Conservation (phyloP, 148 eudicot genomes). For the Chenopodium quinoa region DNA sequence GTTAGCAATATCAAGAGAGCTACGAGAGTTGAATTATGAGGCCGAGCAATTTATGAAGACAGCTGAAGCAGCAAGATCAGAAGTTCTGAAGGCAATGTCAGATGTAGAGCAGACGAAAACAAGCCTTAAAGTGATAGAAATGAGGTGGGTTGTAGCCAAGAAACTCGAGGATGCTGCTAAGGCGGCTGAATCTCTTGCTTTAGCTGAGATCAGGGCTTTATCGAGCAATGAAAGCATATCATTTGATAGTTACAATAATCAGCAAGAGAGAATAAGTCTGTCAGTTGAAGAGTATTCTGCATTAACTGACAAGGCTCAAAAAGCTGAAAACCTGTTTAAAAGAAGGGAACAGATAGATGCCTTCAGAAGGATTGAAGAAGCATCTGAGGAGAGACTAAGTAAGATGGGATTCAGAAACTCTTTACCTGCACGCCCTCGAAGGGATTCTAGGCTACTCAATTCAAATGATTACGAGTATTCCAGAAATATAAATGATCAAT, state of each 20-base stretch:
- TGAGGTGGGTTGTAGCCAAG: slow-evolving; percentile 77
- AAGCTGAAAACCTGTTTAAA: slow-evolving; percentile 45
- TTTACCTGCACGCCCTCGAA: slow-evolving; percentile 31
- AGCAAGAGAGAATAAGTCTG: slow-evolving; percentile 52
- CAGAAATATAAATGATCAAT: slow-evolving; percentile 20
- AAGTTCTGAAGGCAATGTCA: slow-evolving; percentile 73
- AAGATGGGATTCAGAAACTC: slow-evolving; percentile 31
- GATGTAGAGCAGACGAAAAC: slow-evolving; percentile 75
- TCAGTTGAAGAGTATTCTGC: slow-evolving; percentile 67
- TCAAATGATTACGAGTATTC: slow-evolving; percentile 26
- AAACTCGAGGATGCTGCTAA: slow-evolving; percentile 93
- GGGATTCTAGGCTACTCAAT: slow-evolving; percentile 32
- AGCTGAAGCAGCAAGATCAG: slow-evolving; percentile 77
- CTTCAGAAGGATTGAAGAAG: slow-evolving; percentile 22
- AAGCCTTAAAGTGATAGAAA: slow-evolving; percentile 78
- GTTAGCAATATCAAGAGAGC: slow-evolving; percentile 39
- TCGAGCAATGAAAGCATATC: slow-evolving; percentile 16
- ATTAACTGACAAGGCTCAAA: slow-evolving; percentile 49
- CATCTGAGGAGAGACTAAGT: background rate
- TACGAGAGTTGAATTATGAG: slow-evolving; percentile 51
- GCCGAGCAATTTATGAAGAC: slow-evolving; percentile 76
- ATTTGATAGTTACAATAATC: background rate
- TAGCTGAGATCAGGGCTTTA: slow-evolving; percentile 56
- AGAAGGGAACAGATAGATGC: slow-evolving; percentile 27
- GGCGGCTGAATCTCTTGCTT: slow-evolving; percentile 79